Base-by-base conservation (phyloP, 2,329 filamentous ascomycete species). In the Biscogniauxia marginata region DNA sequence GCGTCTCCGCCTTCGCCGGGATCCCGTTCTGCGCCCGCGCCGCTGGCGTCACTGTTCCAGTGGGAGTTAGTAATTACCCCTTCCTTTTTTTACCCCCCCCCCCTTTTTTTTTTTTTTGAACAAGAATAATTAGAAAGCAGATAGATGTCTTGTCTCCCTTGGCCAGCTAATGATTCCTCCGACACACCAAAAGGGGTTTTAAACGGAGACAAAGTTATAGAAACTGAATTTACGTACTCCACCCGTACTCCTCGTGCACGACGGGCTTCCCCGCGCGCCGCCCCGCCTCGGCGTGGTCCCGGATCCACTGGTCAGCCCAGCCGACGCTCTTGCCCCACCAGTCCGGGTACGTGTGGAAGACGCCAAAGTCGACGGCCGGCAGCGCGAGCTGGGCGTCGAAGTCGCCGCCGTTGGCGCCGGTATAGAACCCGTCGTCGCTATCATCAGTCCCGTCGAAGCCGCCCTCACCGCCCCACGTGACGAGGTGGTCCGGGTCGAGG, bases 401-500 rank as follows among this genome's bases (percentile, higher is more conserved):
- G 67, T 84, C 79, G n/a, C 77, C 63, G 16, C 83, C 83, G 62
- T 84, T 81, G 53, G 65, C 66, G 52, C 73, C 77, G n/a, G 70
- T 66, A 68, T 83, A 84, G 2, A 80, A 80, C 56, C 83, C 84
- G 52, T 73, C 77, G 51, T 84, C 82, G 2, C 79, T 78, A 4
- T 16, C 30, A 16, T 39, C 7, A 1, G 24, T 16, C n/a, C 77
- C 70, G 2, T 75, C 76, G 59, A 80, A 76, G 7, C 76, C 76
- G 30, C 75, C 73, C 57, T 77, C 85, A 64, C 88, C 85, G 22
- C 86, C 86, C 3, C 86, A 75, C 0, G 81, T 80, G 23, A 88
- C 84, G 79, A 88, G 80, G 70, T 88, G 86, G 53, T 80, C 72
- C 1, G 77, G 62, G 66, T 89, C 86, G 11, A 88, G 74, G 11